Conservation (phyloP, 805 yeast species). For the Kodamaea restingae region DNA sequence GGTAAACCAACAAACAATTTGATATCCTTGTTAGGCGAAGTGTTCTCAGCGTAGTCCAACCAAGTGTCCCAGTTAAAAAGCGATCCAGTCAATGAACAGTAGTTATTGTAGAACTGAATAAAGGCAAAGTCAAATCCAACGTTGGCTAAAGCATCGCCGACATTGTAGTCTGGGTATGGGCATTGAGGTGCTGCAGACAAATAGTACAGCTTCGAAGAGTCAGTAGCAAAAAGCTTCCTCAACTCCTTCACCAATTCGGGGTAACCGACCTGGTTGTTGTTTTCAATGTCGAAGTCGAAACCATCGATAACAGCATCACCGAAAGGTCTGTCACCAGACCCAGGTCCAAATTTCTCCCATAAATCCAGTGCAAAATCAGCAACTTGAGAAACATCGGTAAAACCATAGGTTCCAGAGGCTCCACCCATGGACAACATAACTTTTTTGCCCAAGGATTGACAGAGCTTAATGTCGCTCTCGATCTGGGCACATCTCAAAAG, state of each 20-base stretch:
- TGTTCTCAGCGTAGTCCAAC: constrained; percentile 54
- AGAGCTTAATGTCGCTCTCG: constrained; percentile 63
- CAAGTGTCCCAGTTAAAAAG: constrained; percentile 67
- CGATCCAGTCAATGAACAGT: constrained; percentile 47
- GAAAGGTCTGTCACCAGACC: constrained; percentile 44
- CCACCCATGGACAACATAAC: constrained; percentile 72
- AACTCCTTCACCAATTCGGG: constrained; percentile 46
- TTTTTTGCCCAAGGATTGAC: constrained; percentile 77
- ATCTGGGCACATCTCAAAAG: constrained; percentile 19
- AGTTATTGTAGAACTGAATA: constrained; percentile 87
- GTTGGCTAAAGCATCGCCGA: constrained; percentile 30
- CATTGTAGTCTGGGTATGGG: constrained; percentile 67
- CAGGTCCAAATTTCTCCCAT: constrained; percentile 25
- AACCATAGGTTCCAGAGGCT: constrained; percentile 37
- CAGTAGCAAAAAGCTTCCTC: constrained; percentile 14
- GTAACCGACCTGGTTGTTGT: constrained; percentile 59
- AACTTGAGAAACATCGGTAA: constrained; percentile 29
- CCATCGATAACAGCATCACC: constrained; percentile 80
- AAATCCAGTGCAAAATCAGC: constrained; percentile 25
- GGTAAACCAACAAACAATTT: constrained; percentile 76
- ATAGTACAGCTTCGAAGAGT: constrained; percentile 54
- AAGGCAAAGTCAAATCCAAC: constrained; percentile 76
- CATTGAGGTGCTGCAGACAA: constrained; percentile 93
- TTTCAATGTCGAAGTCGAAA: constrained; percentile 73
- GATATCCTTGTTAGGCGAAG: constrained; percentile 64